These are phyloP conservation scores for Didymella exigua DNA, from an alignment of 2,329 filamentous ascomycete species.

Conservation along the genomic window DNA sequence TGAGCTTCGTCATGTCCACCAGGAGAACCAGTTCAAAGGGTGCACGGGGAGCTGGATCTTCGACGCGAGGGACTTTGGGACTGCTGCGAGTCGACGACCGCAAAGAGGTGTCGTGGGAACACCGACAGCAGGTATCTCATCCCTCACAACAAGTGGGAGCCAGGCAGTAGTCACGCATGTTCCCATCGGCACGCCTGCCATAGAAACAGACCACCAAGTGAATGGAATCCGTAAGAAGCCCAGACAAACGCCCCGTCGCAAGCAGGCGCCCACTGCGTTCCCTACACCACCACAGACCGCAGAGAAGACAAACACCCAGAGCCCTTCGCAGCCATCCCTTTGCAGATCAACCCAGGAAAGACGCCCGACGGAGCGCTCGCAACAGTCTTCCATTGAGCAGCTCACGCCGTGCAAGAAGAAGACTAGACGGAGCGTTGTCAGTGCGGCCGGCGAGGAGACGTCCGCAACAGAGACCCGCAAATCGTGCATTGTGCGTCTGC, in stretches of 20 bases:
- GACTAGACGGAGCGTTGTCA: neutral
- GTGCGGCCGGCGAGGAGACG: neutral
- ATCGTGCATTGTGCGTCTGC: slow-evolving; percentile 3
- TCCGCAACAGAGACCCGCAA: neutral
- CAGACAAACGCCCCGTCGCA: neutral
- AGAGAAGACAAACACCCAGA: neutral
- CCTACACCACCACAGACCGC: slow-evolving; percentile 4
- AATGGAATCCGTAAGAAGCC: neutral
- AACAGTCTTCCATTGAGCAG: neutral
- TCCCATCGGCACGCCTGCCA: neutral
- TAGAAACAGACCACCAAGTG: too few relatives aligned
- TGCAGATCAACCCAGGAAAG: slow-evolving; percentile 4
- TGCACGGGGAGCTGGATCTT: neutral
- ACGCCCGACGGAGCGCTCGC: slow-evolving; percentile 2
- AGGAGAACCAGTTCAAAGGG: neutral
- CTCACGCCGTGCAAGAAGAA: neutral
- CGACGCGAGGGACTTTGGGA: neutral
- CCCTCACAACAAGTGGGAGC: too few relatives aligned
- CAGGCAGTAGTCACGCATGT: neutral
- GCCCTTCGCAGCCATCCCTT: neutral
- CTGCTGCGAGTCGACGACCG: slow-evolving; percentile 10
- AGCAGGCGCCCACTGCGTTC: neutral
- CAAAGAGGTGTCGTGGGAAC: neutral
- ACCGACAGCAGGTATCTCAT: too few relatives aligned
- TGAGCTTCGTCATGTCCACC: too few relatives aligned